Evolutionary conservation across 2,329 filamentous ascomycete species (phyloP), one percentile per base, ranked within the genome.

Genomic region (Dothiorella sarmentorum): DNA sequence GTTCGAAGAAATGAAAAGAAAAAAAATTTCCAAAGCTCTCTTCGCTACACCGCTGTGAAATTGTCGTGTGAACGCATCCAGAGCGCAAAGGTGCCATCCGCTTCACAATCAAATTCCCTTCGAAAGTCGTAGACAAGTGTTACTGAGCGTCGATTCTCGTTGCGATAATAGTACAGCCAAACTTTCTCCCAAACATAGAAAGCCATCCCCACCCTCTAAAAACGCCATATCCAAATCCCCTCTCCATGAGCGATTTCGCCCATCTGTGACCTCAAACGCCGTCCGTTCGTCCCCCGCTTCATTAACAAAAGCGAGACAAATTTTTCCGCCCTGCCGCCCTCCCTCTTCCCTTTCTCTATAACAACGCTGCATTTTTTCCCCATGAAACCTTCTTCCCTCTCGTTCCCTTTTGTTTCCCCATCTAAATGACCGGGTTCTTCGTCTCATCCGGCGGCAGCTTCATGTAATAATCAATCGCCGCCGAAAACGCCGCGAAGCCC

Each of bases 381-480:
- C 31, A 7, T 15, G 1, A 13, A 2, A 3, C n/a, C 29, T 4
- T 6, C 15, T 37, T 10, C 3, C 11, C 3, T 27, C 15, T 4
- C 13, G 1, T 3, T 7, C 20, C 4, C 43, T 11, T 2, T 17
- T 4, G 10, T 17, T 29, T 6, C 43, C 7, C 5, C 3, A 11
- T 31, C 22, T 67, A 74, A 7, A 71, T 70, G 60, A 75, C 74
- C 38, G 73, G 71, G 42, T 67, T 67, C 65, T 71, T 72, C 61
- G 65, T 68, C 65, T 75, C 73, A 61, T 75, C 72, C 61, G 74
- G 72, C 2, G 71, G 71, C 71, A 73, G 69, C 33, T 73, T 63
- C 90, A 97, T 90, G 72, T 91, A 97, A 33, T 85, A 85, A 80
- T 97, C 93, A 71, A 97, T 97, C 0, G 92, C 93, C 13, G 89